Evolutionary conservation across 75 land plant species (phyloP), one percentile per base, ranked within the genome.

Genomic region (Azolla pinnata): DNA sequence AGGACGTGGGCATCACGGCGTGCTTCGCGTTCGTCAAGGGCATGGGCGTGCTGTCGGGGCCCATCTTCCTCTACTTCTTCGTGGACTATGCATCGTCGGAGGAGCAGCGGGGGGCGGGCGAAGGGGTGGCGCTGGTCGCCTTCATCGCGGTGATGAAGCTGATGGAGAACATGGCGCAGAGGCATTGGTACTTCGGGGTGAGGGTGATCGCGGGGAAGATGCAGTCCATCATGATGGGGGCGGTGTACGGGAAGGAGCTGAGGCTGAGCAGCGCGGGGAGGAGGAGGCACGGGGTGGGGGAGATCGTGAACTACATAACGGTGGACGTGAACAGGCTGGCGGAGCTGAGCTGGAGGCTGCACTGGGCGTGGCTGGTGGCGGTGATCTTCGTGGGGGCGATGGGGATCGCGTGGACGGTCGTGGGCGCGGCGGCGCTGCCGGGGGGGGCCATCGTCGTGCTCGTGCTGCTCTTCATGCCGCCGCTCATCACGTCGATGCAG

Each of bases 341-440:
- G n/a, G 90, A 86, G 46, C 81, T 86, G 29, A 78, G 86, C 12
- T 82, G 57, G 44, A 79, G 83, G 86, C 72, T 83, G 62, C 90
- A 86, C 46, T 74, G 74, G 12, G 74, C 67, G 8, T 86, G 90
- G 90, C 74, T 82, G 20, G 66, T 71, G 33, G 67, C 60, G 25
- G 57, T 83, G n/a, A 83, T 83, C 62, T 65, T 83, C 2, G 74
- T 77, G 16, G 27, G 84, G 27, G 83, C 83, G 10, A 29, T 83
- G 30, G 18, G 62, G 5, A 83, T 86, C 56, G 50, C 83, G 25
- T 79, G 59, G 40, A 31, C 14, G 8, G 67, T 68, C 8, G 83
- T 86, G 7, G 90, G 90, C n/a, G 38, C 58, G 1, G 90, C 86
- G 8, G 73, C 79, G 4, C 1, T 83, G 29, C 71, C 83, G 3